Evolutionary conservation across 306 rosid genomes (phyloP).

Genomic region (Lathyrus oleraceus): DNA sequence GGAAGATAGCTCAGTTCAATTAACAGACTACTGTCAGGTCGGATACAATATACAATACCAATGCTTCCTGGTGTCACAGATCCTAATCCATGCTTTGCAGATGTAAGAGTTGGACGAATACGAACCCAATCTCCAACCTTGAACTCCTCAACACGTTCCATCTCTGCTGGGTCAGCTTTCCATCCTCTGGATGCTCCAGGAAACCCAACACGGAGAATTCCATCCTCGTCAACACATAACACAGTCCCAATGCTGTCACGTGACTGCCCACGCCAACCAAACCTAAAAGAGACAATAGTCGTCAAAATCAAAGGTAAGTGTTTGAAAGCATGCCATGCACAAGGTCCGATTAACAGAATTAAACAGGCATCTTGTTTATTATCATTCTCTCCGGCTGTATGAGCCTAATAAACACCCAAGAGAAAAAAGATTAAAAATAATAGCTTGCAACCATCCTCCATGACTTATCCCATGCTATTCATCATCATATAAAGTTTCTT

Average conservation of each 20-base stretch:
- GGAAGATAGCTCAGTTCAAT: constrained; percentile 94
- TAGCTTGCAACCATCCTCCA: background rate
- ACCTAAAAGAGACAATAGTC: constrained; percentile 50
- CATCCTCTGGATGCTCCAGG: constrained; percentile 99
- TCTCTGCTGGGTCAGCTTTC: constrained; percentile 99
- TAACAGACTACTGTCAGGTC: constrained; percentile 94
- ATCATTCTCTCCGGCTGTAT: background rate
- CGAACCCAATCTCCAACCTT: constrained; percentile 99
- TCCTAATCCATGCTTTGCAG: constrained; percentile 96
- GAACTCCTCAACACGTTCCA: constrained; percentile 98
- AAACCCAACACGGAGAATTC: constrained; percentile 96
- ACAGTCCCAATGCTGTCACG: constrained; percentile 98
- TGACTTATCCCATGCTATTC: background rate
- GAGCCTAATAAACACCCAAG: background rate
- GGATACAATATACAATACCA: constrained; percentile 91
- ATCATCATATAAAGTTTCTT: too few relatives aligned
- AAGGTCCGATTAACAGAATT: constrained; percentile 29
- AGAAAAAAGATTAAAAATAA: background rate
- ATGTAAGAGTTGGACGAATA: constrained; percentile 92
- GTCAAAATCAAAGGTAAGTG: constrained; percentile 24
- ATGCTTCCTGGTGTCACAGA: constrained; percentile 98
- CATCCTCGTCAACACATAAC: constrained; percentile 95
- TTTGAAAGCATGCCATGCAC: constrained; percentile 16
- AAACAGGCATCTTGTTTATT: background rate
- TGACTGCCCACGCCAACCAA: constrained; percentile 99